Conservation (phyloP, 2,329 filamentous ascomycete genomes). For the Exserohilum turcica region DNA sequence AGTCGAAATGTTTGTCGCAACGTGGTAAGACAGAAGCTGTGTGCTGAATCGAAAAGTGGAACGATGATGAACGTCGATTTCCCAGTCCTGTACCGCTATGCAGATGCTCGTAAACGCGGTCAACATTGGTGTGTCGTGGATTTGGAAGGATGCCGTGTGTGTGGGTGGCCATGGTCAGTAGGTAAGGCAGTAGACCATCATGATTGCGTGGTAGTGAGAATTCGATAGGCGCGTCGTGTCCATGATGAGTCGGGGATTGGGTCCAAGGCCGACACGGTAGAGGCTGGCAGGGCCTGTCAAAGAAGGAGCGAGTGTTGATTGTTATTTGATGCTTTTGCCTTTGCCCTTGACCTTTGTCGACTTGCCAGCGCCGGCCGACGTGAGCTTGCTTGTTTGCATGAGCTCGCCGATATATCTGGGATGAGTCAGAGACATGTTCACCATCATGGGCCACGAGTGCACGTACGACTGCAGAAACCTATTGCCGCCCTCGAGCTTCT, state of each 20-base stretch:
- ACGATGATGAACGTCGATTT: conserved; percentile 36
- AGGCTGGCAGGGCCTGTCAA: conserved; percentile 20
- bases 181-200: conserved; percentile 40
- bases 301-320: conserved; percentile 29
- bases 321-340: conserved; percentile 45
- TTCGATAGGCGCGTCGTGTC: conserved; percentile 37
- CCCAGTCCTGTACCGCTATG: conserved; percentile 41
- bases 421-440: conserved; percentile 18
- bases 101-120: conserved; percentile 44
- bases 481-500: conserved; percentile 96
- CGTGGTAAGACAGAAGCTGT: conserved; percentile 31
- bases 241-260: conserved; percentile 37
- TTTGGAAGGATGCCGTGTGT: conserved; percentile 16
- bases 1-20: conserved; percentile 11
- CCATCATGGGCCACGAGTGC: background rate
- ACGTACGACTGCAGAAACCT: conserved; percentile 79
- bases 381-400: conserved; percentile 74
- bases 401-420: conserved; percentile 92
- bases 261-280: conserved; percentile 35
- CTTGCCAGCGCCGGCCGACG: conserved; percentile 58
- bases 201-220: conserved; percentile 40
- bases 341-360: conserved; percentile 54
- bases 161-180: conserved; percentile 18
- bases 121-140: conserved; percentile 22
- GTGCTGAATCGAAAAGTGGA: conserved; percentile 29